Evolutionary conservation across 2,329 filamentous ascomycete genomes (phyloP).

Genomic region (Gnomoniopsis sp.): DNA sequence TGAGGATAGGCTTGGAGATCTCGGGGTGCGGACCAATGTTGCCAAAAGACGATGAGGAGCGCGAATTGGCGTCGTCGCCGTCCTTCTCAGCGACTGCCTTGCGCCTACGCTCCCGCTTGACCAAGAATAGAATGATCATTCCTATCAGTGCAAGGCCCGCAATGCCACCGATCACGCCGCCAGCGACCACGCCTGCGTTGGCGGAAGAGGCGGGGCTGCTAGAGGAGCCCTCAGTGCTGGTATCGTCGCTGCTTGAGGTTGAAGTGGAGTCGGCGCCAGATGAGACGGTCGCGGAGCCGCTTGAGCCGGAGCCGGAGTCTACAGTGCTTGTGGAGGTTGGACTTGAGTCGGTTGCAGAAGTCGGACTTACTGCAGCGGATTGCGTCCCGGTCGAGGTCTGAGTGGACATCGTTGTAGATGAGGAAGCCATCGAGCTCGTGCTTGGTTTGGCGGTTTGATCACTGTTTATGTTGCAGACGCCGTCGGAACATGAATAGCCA

Average conservation of each 20-base stretch:
- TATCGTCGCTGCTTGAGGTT: constrained; percentile 4
- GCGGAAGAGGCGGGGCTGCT: constrained; percentile 17
- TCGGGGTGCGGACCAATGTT: constrained; percentile 38
- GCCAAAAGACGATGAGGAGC: constrained; percentile 37
- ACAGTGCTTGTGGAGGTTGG: constrained; percentile 21
- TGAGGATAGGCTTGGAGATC: constrained; percentile 54
- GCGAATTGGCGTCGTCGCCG: constrained; percentile 24
- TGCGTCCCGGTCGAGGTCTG: constrained; percentile 23
- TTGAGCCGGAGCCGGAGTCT: constrained; percentile 19
- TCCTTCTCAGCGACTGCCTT: constrained; percentile 12
- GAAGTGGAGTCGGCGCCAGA: constrained; percentile 22
- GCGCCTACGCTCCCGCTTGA: constrained; percentile 28
- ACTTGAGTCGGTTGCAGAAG: constrained; percentile 20
- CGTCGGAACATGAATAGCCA: constrained; percentile 61
- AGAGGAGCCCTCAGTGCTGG: constrained; percentile 11
- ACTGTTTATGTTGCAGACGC: constrained; percentile 47
- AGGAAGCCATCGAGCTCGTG: constrained; percentile 18
- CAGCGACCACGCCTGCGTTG: constrained; percentile 41
- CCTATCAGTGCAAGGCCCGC: constrained; percentile 37
- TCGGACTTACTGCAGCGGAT: constrained; percentile 18
- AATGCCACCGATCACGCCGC: constrained; percentile 44
- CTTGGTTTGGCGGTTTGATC: constrained; percentile 42
- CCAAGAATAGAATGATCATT: constrained; percentile 36
- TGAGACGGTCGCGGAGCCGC: constrained; percentile 21
- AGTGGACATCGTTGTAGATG: constrained; percentile 22